These are phyloP conservation scores for Austroboletus niveus DNA, from an alignment of 1,284 basidiomycete genomes.

Conservation along the genomic window DNA sequence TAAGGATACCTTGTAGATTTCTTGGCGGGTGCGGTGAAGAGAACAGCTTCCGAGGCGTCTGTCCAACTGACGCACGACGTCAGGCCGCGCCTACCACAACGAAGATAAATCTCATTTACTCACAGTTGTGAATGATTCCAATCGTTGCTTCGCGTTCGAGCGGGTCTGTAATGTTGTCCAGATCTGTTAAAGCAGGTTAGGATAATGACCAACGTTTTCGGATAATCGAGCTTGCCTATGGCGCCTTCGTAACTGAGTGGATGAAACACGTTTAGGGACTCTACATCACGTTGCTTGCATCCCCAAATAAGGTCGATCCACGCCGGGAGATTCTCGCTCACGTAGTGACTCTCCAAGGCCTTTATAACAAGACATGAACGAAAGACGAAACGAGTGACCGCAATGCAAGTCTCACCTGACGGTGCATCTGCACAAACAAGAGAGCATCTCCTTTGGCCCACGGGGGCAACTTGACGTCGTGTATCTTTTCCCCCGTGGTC, in stretches of 20 bases:
- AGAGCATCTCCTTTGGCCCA: conserved; percentile 89
- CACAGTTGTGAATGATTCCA: conserved; percentile 95
- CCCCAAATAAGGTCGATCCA: conserved; percentile 97
- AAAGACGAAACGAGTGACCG: not conserved
- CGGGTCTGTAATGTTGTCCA: conserved; percentile 83
- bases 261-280: conserved; percentile 86
- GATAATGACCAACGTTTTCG: not conserved
- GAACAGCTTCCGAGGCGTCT: conserved; percentile 91
- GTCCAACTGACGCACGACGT: conserved; percentile 60
- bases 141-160: conserved; percentile 89
- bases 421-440: conserved; percentile 81
- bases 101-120: not conserved
- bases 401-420: conserved; percentile 50
- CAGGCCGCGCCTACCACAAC: conserved; percentile 4
- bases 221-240: conserved; percentile 52
- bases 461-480: conserved; percentile 86
- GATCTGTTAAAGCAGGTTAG: conserved; percentile 46
- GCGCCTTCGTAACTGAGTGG: conserved; percentile 93
- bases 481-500: conserved; percentile 77
- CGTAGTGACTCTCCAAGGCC: conserved; percentile 90
- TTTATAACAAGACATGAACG: conserved; percentile 27
- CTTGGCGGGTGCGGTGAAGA: conserved; percentile 76
- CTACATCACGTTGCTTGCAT: conserved; percentile 79
- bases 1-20: conserved; percentile 65
- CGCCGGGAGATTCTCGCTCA: conserved; percentile 80